phyloP scores from a whole-genome alignment of 2,329 filamentous ascomycete species.

The Penicillium psychrosexuale region DNA sequence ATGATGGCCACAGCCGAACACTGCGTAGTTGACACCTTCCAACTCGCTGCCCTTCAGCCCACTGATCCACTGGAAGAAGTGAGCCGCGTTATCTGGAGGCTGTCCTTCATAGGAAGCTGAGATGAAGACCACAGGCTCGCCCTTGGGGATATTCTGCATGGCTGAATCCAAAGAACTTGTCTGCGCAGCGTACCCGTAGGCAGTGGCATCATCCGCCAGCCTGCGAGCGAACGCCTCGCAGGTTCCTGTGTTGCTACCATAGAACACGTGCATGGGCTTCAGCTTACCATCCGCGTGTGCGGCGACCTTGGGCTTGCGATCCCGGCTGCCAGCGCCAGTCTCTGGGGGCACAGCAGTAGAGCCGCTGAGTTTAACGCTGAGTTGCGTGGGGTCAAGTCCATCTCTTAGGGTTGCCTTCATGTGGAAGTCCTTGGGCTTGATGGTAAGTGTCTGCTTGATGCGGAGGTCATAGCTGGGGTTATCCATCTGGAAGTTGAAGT shows the following conservation, averaged over 20 bases:
- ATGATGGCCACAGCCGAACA: slow-evolving; percentile 66
- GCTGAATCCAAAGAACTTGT: slow-evolving; percentile 61
- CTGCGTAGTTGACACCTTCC: slow-evolving; percentile 59
- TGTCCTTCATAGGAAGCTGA: slow-evolving; percentile 72
- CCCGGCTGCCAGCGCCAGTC: slow-evolving; percentile 12
- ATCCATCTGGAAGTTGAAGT: slow-evolving; percentile 64
- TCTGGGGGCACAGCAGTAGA: slow-evolving; percentile 10
- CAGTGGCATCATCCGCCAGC: slow-evolving; percentile 57
- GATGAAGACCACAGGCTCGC: slow-evolving; percentile 63
- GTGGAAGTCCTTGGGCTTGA: slow-evolving; percentile 55
- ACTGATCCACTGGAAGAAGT: slow-evolving; percentile 67
- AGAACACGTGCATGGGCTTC: slow-evolving; percentile 62
- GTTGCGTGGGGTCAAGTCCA: slow-evolving; percentile 43
- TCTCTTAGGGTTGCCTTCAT: slow-evolving; percentile 59
- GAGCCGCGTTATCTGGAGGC: slow-evolving; percentile 67
- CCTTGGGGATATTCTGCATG: slow-evolving; percentile 57
- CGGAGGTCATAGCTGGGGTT: slow-evolving; percentile 51
- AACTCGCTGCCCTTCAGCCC: slow-evolving; percentile 51
- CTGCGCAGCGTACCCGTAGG: slow-evolving; percentile 58
- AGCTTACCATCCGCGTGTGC: slow-evolving; percentile 17
- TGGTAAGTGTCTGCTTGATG: slow-evolving; percentile 41
- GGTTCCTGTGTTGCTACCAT: slow-evolving; percentile 72
- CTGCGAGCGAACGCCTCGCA: slow-evolving; percentile 67
- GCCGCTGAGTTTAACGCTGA: slow-evolving; percentile 39
- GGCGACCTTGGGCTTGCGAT: slow-evolving; percentile 20